phyloP scores from a whole-genome alignment of 176 grass and related monocot species.

The Pharus latifolius region DNA sequence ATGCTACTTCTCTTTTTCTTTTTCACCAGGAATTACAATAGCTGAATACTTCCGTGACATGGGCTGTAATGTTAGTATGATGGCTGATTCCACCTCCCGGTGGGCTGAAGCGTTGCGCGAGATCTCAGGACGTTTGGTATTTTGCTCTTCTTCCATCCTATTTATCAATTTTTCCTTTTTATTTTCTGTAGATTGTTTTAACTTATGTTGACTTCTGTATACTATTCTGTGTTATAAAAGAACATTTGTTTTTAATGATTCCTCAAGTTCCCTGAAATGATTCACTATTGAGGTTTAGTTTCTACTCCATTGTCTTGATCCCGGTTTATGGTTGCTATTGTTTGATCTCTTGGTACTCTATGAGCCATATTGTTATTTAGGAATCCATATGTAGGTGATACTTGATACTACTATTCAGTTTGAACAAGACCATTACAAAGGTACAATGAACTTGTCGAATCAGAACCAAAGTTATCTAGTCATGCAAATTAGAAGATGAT shows the following conservation, averaged over 20 bases:
- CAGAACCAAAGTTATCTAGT: not conserved
- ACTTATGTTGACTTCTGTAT: not conserved
- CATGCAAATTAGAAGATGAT: too few relatives aligned
- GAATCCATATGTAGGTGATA: not conserved
- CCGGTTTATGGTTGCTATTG: not conserved
- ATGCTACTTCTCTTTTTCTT: not conserved
- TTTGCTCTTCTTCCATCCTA: not conserved
- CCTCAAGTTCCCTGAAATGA: not conserved
- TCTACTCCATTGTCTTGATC: not conserved
- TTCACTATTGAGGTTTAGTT: not conserved
- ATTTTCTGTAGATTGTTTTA: not conserved
- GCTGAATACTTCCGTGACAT: conserved; percentile 95
- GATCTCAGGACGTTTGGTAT: conserved; percentile 56
- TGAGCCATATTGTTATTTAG: not conserved
- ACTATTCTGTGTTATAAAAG: not conserved
- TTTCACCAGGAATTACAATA: conserved; percentile 75
- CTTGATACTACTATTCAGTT: not conserved
- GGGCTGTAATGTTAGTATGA: conserved; percentile 98
- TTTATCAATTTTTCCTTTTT: not conserved
- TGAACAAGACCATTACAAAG: not conserved
- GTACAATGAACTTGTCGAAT: not conserved
- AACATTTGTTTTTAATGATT: not conserved
- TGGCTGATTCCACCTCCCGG: conserved; percentile 95
- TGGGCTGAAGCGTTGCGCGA: conserved; percentile 70
- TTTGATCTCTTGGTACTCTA: not conserved